Percentiles rank a stretch among this genome's conserved stretches.
Evolutionary conservation across 1,284 basidiomycete genomes (phyloP).

Genomic region (Retiboletus flavoniger): DNA sequence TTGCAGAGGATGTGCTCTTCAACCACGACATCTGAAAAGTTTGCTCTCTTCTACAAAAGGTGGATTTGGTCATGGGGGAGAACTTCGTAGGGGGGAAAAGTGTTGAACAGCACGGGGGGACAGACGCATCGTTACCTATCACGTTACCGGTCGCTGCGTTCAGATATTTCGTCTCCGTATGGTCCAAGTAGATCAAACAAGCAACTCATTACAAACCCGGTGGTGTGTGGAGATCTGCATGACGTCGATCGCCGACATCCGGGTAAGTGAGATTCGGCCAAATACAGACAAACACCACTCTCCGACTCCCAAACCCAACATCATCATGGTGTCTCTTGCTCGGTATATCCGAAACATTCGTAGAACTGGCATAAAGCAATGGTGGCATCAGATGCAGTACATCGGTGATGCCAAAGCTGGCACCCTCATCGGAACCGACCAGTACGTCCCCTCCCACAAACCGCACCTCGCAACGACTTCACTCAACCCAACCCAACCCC

Average conservation of each 20-base stretch:
- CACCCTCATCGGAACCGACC: slow-evolving; percentile 75
- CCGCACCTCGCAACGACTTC: background rate
- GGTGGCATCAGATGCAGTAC: slow-evolving; percentile 84
- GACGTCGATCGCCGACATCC: background rate
- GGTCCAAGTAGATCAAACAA: too few species aligned
- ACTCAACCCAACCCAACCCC: background rate
- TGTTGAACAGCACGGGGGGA: too few species aligned
- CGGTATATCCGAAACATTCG: slow-evolving; percentile 76
- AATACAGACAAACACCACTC: slow-evolving; percentile 27
- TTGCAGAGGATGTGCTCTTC: background rate
- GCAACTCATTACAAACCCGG: too few species aligned
- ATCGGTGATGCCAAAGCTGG: slow-evolving; percentile 92
- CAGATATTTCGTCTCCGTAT: too few species aligned
- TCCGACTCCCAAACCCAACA: slow-evolving; percentile 1
- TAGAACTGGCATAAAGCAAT: slow-evolving; percentile 74
- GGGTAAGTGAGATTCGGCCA: slow-evolving; percentile 5
- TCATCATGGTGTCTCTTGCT: slow-evolving; percentile 65
- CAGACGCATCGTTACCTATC: too few species aligned
- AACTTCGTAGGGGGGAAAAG: too few species aligned
- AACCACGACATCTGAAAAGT: too few species aligned
- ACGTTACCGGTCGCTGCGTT: too few species aligned
- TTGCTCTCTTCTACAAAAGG: too few species aligned
- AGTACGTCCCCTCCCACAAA: slow-evolving; percentile 47
- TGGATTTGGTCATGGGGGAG: too few species aligned
- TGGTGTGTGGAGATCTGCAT: too few species aligned